These are phyloP conservation scores for Fusarium bulbicola DNA, from an alignment of 2,329 filamentous ascomycete species.

Conservation along the genomic window DNA sequence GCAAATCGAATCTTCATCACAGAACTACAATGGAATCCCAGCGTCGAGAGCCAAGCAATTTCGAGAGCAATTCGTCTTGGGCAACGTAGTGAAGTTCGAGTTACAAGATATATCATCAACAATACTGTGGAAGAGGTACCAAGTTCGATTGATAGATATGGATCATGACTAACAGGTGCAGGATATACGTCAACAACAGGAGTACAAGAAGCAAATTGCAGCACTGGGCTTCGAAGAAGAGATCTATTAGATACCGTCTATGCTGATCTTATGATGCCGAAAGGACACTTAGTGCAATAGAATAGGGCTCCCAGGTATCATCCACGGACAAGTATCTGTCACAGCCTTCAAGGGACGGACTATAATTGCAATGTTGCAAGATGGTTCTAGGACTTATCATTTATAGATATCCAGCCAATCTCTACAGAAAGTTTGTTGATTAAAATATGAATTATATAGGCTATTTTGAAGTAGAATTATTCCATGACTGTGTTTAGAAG, in stretches of 20 bases:
- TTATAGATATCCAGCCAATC: rapidly evolving
- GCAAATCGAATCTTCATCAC: conserved; percentile 61
- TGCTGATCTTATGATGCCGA: rapidly evolving
- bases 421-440: rapidly evolving
- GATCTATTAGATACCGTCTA: rapidly evolving
- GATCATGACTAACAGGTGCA: rapidly evolving
- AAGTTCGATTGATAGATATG: rapidly evolving
- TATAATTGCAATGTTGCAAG: not conserved
- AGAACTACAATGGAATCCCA: conserved; percentile 65
- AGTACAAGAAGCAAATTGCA: conserved; percentile 15
- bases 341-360: rapidly evolving
- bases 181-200: not conserved
- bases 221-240: not conserved
- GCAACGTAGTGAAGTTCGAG: conserved; percentile 53
- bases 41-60: conserved; percentile 61
- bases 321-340: too few species aligned
- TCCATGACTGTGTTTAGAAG: too few species aligned
- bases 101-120: conserved; percentile 57
- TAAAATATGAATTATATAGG: rapidly evolving
- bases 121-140: conserved; percentile 55
- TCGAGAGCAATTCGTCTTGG: conserved; percentile 58
- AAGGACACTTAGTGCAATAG: rapidly evolving
- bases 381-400: not conserved
- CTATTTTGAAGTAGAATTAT: rapidly evolving
- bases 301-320: too few species aligned